Conservation (phyloP, 768 basidiomycete genomes). For the Dictyophora rubrovolvata region DNA sequence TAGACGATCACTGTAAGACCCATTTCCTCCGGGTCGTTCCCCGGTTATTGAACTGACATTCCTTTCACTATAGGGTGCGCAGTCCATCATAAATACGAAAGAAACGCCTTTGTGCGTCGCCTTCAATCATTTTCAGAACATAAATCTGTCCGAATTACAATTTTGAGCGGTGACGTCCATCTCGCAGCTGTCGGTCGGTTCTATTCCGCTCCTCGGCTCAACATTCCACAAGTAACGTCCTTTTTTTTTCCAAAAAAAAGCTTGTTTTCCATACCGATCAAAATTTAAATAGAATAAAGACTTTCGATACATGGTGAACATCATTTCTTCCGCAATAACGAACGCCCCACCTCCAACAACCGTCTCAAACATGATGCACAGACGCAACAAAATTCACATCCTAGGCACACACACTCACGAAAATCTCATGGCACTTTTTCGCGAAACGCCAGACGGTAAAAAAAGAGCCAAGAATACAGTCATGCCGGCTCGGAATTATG, state of each 20-base stretch:
- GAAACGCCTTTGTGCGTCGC: constrained; percentile 28
- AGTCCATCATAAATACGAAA: constrained; percentile 26
- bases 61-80: constrained; percentile 9
- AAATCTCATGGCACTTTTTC: constrained; percentile 12
- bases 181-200: constrained; percentile 22
- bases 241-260: background rate
- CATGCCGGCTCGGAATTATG: constrained; percentile 12
- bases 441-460: constrained; percentile 12
- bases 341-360: constrained; percentile 11
- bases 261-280: background rate
- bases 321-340: constrained; percentile 12
- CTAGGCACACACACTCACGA: constrained; percentile 11
- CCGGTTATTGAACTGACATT: background rate
- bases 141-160: constrained; percentile 27
- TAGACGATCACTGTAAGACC: constrained; percentile 12
- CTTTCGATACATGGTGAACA: constrained; percentile 12
- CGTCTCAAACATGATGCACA: constrained; percentile 11
- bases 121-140: constrained; percentile 27
- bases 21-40: background rate
- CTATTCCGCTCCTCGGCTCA: constrained; percentile 10
- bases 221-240: constrained; percentile 10
- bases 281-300: constrained; percentile 13
- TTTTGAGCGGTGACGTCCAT: constrained; percentile 34
- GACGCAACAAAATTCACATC: constrained; percentile 9
- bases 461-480: constrained; percentile 6